Evolutionary conservation across 2,329 filamentous ascomycete species (phyloP).

Genomic region (Arthrobotrys iridis): DNA sequence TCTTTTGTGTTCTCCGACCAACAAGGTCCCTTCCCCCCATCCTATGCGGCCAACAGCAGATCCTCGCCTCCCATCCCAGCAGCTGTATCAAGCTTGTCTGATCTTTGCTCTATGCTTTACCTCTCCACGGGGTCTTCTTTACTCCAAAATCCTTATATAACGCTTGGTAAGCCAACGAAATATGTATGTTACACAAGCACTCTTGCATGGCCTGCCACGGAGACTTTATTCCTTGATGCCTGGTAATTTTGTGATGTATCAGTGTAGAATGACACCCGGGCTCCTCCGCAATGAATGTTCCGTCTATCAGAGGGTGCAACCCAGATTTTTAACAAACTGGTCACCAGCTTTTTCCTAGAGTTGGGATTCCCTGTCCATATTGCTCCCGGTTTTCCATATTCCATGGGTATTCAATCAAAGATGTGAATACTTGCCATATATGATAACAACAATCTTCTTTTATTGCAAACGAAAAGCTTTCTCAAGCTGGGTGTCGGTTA

Average conservation of each 20-base stretch:
- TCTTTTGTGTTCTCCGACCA: conserved; percentile 5
- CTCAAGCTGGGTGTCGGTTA: conserved; percentile 4
- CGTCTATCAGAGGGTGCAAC: too few species aligned
- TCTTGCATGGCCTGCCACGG: not conserved
- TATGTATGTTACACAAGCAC: conserved; percentile 1
- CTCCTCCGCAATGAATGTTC: too few species aligned
- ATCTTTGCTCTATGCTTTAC: not conserved
- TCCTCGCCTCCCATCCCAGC: not conserved
- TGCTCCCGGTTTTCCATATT: too few species aligned
- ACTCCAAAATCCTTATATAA: conserved; percentile 8
- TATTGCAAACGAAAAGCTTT: not conserved
- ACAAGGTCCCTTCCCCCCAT: not conserved
- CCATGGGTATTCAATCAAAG: too few species aligned
- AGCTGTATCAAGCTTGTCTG: not conserved
- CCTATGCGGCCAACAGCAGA: not conserved
- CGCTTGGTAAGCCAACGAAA: not conserved
- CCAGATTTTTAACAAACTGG: too few species aligned
- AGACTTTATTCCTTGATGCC: not conserved
- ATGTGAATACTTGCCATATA: too few species aligned
- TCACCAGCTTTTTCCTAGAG: too few species aligned
- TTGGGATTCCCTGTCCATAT: too few species aligned
- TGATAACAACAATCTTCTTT: too few species aligned
- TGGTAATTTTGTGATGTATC: too few species aligned
- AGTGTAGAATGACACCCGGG: too few species aligned
- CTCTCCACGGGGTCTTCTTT: not conserved